Evolutionary conservation across 345 rosid genomes (phyloP).

Genomic region (Eucalyptus cloeziana): DNA sequence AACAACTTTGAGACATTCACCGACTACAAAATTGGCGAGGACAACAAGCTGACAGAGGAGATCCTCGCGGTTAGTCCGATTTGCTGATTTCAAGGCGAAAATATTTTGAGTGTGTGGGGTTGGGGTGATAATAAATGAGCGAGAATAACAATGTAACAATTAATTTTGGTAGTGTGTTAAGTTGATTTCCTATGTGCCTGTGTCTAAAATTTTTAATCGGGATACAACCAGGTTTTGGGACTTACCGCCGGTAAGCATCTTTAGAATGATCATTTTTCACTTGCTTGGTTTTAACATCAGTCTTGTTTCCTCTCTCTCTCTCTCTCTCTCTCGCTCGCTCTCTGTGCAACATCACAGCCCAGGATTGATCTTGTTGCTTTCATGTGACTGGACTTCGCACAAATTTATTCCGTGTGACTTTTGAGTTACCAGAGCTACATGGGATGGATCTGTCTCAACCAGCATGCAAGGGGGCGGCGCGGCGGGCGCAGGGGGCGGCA

Average conservation of each 20-base stretch:
- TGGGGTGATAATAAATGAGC: not conserved
- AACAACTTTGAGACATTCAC: slow-evolving; percentile 76
- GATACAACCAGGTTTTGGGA: not conserved
- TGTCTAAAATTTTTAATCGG: not conserved
- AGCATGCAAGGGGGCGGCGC: no score
- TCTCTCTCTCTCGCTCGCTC: not conserved
- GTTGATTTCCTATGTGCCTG: not conserved
- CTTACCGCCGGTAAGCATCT: not conserved
- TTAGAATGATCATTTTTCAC: not conserved
- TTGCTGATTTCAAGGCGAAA: slow-evolving; percentile 9
- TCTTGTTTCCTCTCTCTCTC: not conserved
- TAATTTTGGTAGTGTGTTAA: not conserved
- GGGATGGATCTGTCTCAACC: no score
- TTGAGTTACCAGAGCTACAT: no score
- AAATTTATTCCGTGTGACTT: no score
- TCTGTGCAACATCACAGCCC: not conserved
- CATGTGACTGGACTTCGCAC: not conserved
- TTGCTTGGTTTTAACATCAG: not conserved
- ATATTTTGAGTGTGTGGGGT: not conserved
- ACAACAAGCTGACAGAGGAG: slow-evolving; percentile 69
- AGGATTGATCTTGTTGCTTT: not conserved
- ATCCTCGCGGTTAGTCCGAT: slow-evolving; percentile 80
- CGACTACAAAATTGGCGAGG: slow-evolving; percentile 63
- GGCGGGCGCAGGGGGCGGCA: no score
- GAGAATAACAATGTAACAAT: not conserved